Evolutionary conservation across 805 yeast genomes (phyloP).

Genomic region (Yamadazyma paraphyllophila): DNA sequence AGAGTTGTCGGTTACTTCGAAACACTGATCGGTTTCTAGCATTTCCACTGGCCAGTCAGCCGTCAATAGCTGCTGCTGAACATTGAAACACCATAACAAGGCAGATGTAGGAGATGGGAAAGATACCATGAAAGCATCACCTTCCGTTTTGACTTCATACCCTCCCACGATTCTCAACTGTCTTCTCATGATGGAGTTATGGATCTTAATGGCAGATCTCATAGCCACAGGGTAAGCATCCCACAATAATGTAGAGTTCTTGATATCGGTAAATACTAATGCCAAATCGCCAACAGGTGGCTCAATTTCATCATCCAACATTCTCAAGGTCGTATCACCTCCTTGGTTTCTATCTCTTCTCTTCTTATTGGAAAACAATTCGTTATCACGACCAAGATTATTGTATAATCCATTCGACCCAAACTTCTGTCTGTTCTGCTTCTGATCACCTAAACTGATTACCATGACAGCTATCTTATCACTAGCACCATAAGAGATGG

Average conservation of each 20-base stretch:
- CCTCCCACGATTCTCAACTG: conserved; percentile 92
- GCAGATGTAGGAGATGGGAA: conserved; percentile 92
- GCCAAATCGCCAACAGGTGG: conserved; percentile 96
- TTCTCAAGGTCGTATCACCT: conserved; percentile 72
- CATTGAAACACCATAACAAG: conserved; percentile 89
- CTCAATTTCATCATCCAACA: conserved; percentile 83
- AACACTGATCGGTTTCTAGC: conserved; percentile 78
- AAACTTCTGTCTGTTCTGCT: conserved; percentile 25
- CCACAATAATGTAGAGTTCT: conserved; percentile 91
- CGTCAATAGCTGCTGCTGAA: conserved; percentile 73
- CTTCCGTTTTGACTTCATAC: conserved; percentile 98
- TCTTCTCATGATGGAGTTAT: conserved; percentile 91
- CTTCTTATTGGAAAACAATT: conserved; percentile 35
- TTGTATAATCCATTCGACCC: conserved; percentile 31
- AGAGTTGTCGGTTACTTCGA: conserved; percentile 66
- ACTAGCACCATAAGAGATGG: conserved; percentile 84
- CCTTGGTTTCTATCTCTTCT: conserved; percentile 30
- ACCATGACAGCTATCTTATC: conserved; percentile 82
- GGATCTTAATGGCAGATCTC: conserved; percentile 95
- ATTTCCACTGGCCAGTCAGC: conserved; percentile 98
- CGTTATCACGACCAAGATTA: conserved; percentile 38
- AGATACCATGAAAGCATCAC: conserved; percentile 98
- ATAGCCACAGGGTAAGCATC: conserved; percentile 88
- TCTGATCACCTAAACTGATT: conserved; percentile 60
- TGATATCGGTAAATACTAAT: conserved; percentile 95